Evolutionary conservation across 73 alveolate genomes (phyloP).

Genomic region (Paramecium sonneborni): DNA sequence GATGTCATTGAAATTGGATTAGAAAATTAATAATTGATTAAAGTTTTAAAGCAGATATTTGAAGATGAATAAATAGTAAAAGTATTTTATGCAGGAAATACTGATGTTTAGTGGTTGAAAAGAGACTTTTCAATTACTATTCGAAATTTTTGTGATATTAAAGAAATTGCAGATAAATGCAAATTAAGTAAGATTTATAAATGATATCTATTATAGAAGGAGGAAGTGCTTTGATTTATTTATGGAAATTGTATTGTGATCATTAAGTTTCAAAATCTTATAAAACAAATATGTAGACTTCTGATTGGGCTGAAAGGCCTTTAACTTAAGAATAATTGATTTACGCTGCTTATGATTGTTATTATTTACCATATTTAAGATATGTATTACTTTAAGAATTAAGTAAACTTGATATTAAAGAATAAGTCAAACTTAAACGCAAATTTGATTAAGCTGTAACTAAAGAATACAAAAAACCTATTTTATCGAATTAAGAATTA

Average conservation of each 20-base stretch:
- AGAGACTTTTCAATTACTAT: conserved; percentile 52
- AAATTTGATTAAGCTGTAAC: not conserved
- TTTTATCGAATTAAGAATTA: not conserved
- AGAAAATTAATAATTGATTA: not conserved
- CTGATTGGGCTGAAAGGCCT: conserved; percentile 68
- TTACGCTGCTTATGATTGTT: conserved; percentile 65
- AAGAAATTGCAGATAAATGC: conserved; percentile 51
- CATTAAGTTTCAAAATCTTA: not conserved
- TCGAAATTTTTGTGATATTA: conserved; percentile 43
- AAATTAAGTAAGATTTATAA: not conserved
- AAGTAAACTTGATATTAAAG: not conserved
- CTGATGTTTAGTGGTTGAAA: conserved; percentile 58
- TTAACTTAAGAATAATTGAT: conserved; percentile 57
- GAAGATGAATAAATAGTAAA: not conserved
- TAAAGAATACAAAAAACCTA: conserved; percentile 58
- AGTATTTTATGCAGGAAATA: conserved; percentile 56
- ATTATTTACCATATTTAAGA: conserved; percentile 53
- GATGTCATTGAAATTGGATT: not conserved
- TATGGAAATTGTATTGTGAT: conserved; percentile 38
- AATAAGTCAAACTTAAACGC: not conserved
- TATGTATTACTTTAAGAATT: conserved; percentile 25
- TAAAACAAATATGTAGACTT: conserved; percentile 50
- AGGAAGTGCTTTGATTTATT: conserved; percentile 39
- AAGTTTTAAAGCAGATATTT: not conserved
- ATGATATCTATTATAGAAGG: conserved; percentile 35